These are phyloP conservation scores for Podaxis sp. DNA, from an alignment of 768 basidiomycete species.

Conservation along the genomic window DNA sequence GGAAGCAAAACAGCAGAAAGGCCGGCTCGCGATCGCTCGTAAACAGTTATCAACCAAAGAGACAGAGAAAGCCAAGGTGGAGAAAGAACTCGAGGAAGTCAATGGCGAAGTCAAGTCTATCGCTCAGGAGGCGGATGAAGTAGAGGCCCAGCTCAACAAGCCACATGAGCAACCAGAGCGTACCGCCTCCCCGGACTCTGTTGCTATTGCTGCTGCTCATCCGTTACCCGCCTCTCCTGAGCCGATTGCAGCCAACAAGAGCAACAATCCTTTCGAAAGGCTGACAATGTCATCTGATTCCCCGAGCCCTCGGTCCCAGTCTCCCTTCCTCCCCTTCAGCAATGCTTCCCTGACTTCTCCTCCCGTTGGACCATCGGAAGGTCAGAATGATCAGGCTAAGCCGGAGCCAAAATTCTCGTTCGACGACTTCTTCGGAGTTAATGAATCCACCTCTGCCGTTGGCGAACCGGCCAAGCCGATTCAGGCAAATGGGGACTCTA, in stretches of 20 bases:
- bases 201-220: slow-evolving; percentile 65
- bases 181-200: slow-evolving; percentile 45
- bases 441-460: slow-evolving; percentile 3
- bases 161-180: slow-evolving; percentile 27
- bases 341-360: slow-evolving; percentile 23
- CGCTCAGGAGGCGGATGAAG: slow-evolving; percentile 55
- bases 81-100: slow-evolving; percentile 73
- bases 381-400: slow-evolving; percentile 11
- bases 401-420: slow-evolving; percentile 1
- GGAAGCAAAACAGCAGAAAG: slow-evolving; percentile 96
- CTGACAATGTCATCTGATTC: slow-evolving; percentile 49
- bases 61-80: slow-evolving; percentile 64
- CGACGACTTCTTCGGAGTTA: slow-evolving; percentile 16
- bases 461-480: slow-evolving; percentile 9
- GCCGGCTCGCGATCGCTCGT: slow-evolving; percentile 88
- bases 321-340: slow-evolving; percentile 57
- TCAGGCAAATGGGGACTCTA: slow-evolving; percentile 1
- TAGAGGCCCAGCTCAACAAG: slow-evolving; percentile 49
- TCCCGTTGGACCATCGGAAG: slow-evolving; percentile 8
- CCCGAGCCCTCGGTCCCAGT: slow-evolving; percentile 49
- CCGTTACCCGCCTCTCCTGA: slow-evolving; percentile 75
- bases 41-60: slow-evolving; percentile 91
- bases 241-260: slow-evolving; percentile 59
- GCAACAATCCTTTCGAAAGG: slow-evolving; percentile 91
- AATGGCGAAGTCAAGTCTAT: slow-evolving; percentile 49